Conservation (phyloP, 169 alveolate species). For the Neospora caninum region DNA sequence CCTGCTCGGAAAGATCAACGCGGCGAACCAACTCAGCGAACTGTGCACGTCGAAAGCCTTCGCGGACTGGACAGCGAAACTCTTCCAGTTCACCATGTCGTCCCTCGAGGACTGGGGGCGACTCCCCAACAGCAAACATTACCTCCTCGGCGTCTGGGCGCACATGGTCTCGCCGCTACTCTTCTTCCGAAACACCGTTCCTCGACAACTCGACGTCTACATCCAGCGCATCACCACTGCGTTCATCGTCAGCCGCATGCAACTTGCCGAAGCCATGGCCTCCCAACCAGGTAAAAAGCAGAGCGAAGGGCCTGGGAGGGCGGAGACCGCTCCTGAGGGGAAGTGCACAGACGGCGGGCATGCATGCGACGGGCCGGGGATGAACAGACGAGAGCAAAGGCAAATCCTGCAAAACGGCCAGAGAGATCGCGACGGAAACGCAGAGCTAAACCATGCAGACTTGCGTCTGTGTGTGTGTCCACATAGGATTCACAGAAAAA, state of each 20-base stretch:
- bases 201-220: constrained; percentile 81
- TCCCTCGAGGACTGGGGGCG: constrained; percentile 88
- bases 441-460: too few species aligned
- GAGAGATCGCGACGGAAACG: too few species aligned
- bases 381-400: too few species aligned
- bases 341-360: too few species aligned
- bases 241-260: constrained; percentile 81
- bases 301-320: too few species aligned
- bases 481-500: too few species aligned
- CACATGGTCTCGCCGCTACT: constrained; percentile 90
- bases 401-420: too few species aligned
- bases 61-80: constrained; percentile 90
- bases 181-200: constrained; percentile 85
- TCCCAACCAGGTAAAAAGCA: constrained; percentile 27
- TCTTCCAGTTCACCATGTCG: constrained; percentile 88
- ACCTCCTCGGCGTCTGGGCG: constrained; percentile 92
- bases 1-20: constrained; percentile 89
- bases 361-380: too few species aligned
- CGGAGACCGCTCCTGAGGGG: too few species aligned
- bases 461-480: too few species aligned
- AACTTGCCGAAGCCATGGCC: constrained; percentile 82
- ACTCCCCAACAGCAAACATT: constrained; percentile 91
- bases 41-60: constrained; percentile 72
- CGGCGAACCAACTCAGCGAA: constrained; percentile 88
- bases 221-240: constrained; percentile 81